phyloP scores from a whole-genome alignment of 2,329 filamentous ascomycete genomes.

The Colletotrichum sp. region DNA sequence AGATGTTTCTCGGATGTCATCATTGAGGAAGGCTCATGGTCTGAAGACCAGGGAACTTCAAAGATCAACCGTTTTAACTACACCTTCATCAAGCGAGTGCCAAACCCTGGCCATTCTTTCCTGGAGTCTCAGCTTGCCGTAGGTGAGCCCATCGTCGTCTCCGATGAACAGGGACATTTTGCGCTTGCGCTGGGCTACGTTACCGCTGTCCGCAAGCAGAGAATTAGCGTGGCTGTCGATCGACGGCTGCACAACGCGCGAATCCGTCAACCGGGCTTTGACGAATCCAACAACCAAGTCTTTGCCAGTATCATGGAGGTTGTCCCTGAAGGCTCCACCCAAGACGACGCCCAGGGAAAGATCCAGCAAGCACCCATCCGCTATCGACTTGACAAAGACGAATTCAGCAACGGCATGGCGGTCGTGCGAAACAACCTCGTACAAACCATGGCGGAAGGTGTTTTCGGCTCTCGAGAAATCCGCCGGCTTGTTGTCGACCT shows the following conservation, averaged over 20 bases:
- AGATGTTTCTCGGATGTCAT: slow-evolving; percentile 90
- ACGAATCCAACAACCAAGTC: slow-evolving; percentile 78
- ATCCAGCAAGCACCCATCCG: slow-evolving; percentile 61
- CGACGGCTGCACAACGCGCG: slow-evolving; percentile 87
- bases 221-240: slow-evolving; percentile 89
- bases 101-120: slow-evolving; percentile 75
- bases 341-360: slow-evolving; percentile 56
- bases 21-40: slow-evolving; percentile 77
- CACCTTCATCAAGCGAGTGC: slow-evolving; percentile 76
- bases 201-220: slow-evolving; percentile 73
- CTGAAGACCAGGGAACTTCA: slow-evolving; percentile 70
- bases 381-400: slow-evolving; percentile 95
- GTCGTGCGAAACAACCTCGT: slow-evolving; percentile 92
- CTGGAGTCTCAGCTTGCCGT: slow-evolving; percentile 85
- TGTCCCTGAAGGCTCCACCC: slow-evolving; percentile 57
- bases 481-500: slow-evolving; percentile 83
- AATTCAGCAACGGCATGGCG: slow-evolving; percentile 98
- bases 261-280: slow-evolving; percentile 75
- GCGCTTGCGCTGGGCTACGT: slow-evolving; percentile 93
- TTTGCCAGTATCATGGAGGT: slow-evolving; percentile 95
- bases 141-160: slow-evolving; percentile 95
- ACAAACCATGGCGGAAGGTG: slow-evolving; percentile 84
- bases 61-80: slow-evolving; percentile 95
- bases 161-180: slow-evolving; percentile 94
- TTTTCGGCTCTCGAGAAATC: slow-evolving; percentile 73